A percentile compares a stretch with the other conserved stretches of the same genome.
Evolutionary conservation across 805 yeast species (phyloP).

Genomic region (Wickerhamiella sorbophila): DNA sequence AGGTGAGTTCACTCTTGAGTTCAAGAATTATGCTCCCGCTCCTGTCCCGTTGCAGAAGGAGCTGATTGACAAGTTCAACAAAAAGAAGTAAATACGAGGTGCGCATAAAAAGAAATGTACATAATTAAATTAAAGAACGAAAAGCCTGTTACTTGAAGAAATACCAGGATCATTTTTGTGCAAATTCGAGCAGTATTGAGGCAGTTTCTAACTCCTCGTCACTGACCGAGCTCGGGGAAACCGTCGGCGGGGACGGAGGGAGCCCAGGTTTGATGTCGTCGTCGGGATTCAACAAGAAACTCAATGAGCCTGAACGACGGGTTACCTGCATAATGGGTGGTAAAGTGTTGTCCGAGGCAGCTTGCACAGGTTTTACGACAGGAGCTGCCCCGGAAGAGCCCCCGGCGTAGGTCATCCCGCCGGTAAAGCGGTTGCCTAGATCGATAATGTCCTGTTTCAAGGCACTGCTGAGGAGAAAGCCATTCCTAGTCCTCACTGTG

Average conservation of each 20-base stretch:
- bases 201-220: not conserved
- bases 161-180: not conserved
- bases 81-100: conserved; percentile 40
- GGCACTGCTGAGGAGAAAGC: not conserved
- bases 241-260: not conserved
- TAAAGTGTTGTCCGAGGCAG: too few relatives aligned
- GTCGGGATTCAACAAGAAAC: not conserved
- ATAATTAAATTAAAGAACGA: conserved; percentile 19
- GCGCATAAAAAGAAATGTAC: conserved; percentile 23
- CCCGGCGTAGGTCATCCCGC: not conserved
- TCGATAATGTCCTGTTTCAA: not conserved
- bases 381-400: too few relatives aligned
- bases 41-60: conserved; percentile 82
- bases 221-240: not conserved
- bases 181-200: not conserved
- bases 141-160: conserved; percentile 11
- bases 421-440: not conserved
- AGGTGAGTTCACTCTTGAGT: conserved; percentile 94
- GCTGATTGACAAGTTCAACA: conserved; percentile 69
- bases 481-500: not conserved
- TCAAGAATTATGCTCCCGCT: conserved; percentile 82
- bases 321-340: too few relatives aligned
- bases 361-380: too few relatives aligned
- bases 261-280: not conserved
- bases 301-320: not conserved